Base-by-base conservation (phyloP, 208 protist species). In the Leptomonas seymouri region DNA sequence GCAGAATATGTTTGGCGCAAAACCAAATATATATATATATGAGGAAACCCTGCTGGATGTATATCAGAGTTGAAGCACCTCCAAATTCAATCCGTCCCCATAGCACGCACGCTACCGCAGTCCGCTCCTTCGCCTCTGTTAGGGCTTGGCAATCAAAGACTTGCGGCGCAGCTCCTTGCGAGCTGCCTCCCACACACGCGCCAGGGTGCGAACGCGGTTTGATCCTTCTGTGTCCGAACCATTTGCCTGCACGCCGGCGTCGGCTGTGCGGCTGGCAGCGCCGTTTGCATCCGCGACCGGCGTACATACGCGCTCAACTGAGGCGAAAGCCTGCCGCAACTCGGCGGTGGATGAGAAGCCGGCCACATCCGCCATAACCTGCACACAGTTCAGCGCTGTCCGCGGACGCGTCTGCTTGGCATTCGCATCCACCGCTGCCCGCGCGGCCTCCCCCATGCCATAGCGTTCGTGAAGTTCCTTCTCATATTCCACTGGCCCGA, bases 391-490 rank as follows among this genome's bases (percentile, higher is more conserved):
- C 49, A 80, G 58, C n/a, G 62, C 65, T 14, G 41, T 30, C 25
- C 30, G 53, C 55, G 31, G 30, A 15, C 62, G 71, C 1, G n/a
- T 1, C 4, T 25, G 42, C 3, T 34, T 62, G 18, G 46, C 6
- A 30, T 16, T 15, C 11, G 23, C 9, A 48, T 30, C 8, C 12
- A 55, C 6, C n/a, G 39, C 60, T 14, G 63, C 30, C 11, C 48
- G 16, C 6, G 73, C 46, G 1, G 41, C 27, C 12, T 21, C 15
- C 5, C 18, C 23, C 6, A 12, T 59, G 58, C 61, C 66, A 59
- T 67, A 83, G 67, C 71, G 51, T 23, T 49, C 61, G 12, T 57
- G 53, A 15, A 83, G 67, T 50, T 72, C 36, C 54, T 59, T 59
- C 27, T 59, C 63, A 54, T 79, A 78, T 46, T 54, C 53, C 0